Evolutionary conservation across 2,329 filamentous ascomycete genomes (phyloP).

Genomic region (Thermoascus crustaceus): DNA sequence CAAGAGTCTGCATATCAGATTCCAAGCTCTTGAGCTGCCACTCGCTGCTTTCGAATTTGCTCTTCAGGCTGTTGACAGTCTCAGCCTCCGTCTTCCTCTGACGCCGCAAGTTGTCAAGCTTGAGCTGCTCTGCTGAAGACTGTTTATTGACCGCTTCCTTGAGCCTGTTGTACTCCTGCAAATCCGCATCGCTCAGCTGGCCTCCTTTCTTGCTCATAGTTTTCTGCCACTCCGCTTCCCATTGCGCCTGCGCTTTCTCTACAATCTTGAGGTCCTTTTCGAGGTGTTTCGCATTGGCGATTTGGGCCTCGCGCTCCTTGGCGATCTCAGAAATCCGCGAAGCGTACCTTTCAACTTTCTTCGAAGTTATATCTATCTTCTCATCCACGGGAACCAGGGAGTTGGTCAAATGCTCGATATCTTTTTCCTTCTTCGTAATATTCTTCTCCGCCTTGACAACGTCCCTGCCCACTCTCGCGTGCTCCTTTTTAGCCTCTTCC

Average conservation of each 20-base stretch:
- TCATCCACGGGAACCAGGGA: constrained; percentile 82
- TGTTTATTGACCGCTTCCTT: constrained; percentile 77
- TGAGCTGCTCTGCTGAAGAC: constrained; percentile 70
- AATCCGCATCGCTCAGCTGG: constrained; percentile 74
- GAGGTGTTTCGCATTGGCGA: constrained; percentile 59
- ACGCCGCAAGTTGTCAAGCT: constrained; percentile 76
- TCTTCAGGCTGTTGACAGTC: constrained; percentile 78
- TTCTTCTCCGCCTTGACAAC: constrained; percentile 74
- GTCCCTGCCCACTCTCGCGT: constrained; percentile 66
- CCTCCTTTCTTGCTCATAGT: constrained; percentile 79
- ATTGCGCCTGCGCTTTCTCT: constrained; percentile 82
- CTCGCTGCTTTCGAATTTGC: constrained; percentile 73
- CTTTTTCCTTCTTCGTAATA: constrained; percentile 78
- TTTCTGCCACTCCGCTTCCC: constrained; percentile 80
- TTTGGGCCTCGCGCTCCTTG: constrained; percentile 69
- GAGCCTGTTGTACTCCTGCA: constrained; percentile 80
- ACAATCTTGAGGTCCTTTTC: constrained; percentile 74
- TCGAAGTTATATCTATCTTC: constrained; percentile 72
- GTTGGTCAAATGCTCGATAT: constrained; percentile 79
- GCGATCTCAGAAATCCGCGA: constrained; percentile 61
- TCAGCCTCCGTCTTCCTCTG: constrained; percentile 88
- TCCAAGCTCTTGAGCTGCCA: constrained; percentile 66
- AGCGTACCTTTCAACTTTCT: constrained; percentile 60
- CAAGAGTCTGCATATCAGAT: constrained; percentile 59
- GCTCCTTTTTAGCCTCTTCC: constrained; percentile 75